Base-by-base conservation (phyloP, 169 alveolate species). In the Eimeria acervulina region DNA sequence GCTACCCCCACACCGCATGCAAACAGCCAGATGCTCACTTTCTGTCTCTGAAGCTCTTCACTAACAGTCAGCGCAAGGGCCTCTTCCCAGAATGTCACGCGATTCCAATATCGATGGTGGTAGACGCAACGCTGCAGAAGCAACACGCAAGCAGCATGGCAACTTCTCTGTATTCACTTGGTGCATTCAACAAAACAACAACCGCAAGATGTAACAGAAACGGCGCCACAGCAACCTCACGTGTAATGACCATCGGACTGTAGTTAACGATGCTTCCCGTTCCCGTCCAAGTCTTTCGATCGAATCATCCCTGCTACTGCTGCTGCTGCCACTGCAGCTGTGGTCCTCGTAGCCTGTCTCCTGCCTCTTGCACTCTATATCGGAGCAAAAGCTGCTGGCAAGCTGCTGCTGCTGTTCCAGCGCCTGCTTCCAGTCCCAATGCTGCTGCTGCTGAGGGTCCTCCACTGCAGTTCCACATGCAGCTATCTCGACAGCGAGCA, bases 31-130 rank as follows among this genome's bases (percentile, higher is more conserved):
- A 23, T 4, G 42, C 84, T 70, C 33, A 95, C 95, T 93, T 74
- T 88, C 42, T 95, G 95, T 17, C 95, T 66, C 66, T 85, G 96
- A 8, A 95, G 66, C 42, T 89, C 96, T 40, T 95, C 96, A 68
- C 95, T 87, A 70, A 95, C 81, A 33, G 95, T 63, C 51, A 87
- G 74, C 42, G 93, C 80, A 44, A 95, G 93, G 26, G 96, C 96
- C 89, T 88, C 96, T 85, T 95, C 96, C 96, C 96, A 95, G 68
- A 95, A 95, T 59, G 94, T 68, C 68, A 95, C 95, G 81, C 91
- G 91, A 70, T 95, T 95, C 96, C 96, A 95, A 72, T 83, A 87
- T 52, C 94, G 92, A n/a, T 95, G 96, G 66, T 89, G 93, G 47
- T 95, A 95, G 40, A 95, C 63, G 26, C 95, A 94, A 44, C 96